Conservation (phyloP, 805 yeast species). For the Barnettozyma salicaria region DNA sequence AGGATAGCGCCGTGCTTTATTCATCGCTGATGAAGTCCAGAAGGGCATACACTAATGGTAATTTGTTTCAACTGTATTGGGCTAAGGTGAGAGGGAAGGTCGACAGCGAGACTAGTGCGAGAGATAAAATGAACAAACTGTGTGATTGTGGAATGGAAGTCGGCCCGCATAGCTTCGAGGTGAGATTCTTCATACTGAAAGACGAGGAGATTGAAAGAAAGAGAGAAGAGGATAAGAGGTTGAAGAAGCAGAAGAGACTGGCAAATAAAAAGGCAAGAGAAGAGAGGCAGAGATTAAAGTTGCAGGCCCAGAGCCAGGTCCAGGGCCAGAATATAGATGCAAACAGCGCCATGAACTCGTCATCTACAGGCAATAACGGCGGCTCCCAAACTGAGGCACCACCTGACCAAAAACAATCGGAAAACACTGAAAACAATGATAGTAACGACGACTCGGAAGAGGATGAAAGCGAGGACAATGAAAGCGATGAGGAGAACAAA, state of each 20-base stretch:
- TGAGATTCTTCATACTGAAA: conserved; percentile 74
- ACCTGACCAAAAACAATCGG: conserved; percentile 1
- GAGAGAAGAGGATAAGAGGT: conserved; percentile 37
- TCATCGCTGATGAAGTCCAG: conserved; percentile 71
- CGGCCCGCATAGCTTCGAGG: conserved; percentile 82
- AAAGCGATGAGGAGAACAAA: conserved; percentile 10
- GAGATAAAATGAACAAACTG: conserved; percentile 85
- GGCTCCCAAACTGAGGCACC: neutral
- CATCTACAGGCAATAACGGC: neutral
- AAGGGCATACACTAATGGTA: conserved; percentile 54
- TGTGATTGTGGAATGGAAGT: conserved; percentile 66
- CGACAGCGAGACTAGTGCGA: conserved; percentile 44
- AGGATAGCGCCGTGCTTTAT: conserved; percentile 68
- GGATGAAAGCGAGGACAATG: conserved; percentile 8
- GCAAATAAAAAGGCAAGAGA: conserved; percentile 31
- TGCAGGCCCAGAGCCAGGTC: neutral
- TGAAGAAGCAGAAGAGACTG: conserved; percentile 31
- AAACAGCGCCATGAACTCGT: neutral
- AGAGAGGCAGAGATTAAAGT: conserved; percentile 25
- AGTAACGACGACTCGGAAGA: conserved; percentile 2
- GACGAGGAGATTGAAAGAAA: conserved; percentile 63
- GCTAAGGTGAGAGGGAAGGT: conserved; percentile 47
- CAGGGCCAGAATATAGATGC: neutral
- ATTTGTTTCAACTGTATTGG: conserved; percentile 79
- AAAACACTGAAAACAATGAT: conserved; percentile 7